Conservation (phyloP, 768 basidiomycete genomes). For the Suillus variegatus region DNA sequence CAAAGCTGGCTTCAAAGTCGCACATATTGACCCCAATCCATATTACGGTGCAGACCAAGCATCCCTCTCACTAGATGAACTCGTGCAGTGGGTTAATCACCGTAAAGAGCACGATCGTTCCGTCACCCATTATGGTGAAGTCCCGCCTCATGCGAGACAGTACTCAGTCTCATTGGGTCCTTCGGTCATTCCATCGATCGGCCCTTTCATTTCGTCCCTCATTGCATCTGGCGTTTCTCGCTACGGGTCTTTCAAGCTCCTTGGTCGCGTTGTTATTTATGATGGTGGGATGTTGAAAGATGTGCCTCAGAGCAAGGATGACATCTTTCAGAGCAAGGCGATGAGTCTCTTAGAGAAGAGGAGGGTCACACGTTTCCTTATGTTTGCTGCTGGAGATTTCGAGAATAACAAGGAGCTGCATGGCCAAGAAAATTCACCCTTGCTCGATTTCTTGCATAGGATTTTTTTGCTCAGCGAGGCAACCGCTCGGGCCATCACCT, state of each 20-base stretch:
- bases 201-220: constrained; percentile 77
- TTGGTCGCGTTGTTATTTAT: constrained; percentile 70
- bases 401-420: constrained; percentile 61
- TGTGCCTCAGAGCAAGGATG: constrained; percentile 91
- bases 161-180: constrained; percentile 90
- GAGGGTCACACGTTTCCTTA: constrained; percentile 88
- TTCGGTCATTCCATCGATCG: constrained; percentile 75
- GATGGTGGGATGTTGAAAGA: constrained; percentile 48
- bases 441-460: constrained; percentile 63
- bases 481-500: constrained; percentile 64
- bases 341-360: constrained; percentile 84
- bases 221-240: constrained; percentile 82
- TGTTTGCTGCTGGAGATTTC: constrained; percentile 78
- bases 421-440: constrained; percentile 55
- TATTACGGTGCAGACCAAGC: constrained; percentile 89
- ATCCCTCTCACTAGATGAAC: constrained; percentile 78
- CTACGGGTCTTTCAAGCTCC: constrained; percentile 87
- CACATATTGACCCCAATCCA: constrained; percentile 81
- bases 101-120: constrained; percentile 21
- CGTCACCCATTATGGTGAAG: constrained; percentile 42
- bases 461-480: constrained; percentile 63
- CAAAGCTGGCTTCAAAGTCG: constrained; percentile 84
- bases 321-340: constrained; percentile 83
- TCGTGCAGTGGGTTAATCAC: constrained; percentile 65
- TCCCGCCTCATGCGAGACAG: constrained; percentile 62